These are phyloP conservation scores for Coniochaeta prunicola DNA, from an alignment of 2,329 filamentous ascomycete genomes.

Conservation along the genomic window DNA sequence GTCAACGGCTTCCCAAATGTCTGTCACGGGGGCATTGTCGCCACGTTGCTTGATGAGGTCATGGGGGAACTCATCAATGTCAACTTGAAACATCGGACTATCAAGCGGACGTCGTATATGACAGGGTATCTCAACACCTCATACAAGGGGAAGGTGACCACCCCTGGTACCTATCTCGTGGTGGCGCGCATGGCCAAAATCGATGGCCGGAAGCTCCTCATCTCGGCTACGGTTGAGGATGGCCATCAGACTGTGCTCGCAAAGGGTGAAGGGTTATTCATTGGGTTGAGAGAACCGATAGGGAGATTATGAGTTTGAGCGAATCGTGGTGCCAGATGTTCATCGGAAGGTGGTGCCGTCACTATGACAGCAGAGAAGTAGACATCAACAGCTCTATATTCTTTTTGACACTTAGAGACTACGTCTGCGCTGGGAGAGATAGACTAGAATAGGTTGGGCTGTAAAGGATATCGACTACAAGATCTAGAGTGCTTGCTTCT, in stretches of 20 bases:
- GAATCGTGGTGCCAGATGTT: background rate
- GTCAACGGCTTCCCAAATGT: conserved; percentile 46
- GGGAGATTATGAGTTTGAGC: background rate
- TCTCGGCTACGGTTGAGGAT: conserved; percentile 40
- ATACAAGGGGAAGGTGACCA: conserved; percentile 45
- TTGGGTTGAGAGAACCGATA: conserved; percentile 14
- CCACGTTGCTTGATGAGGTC: conserved; percentile 51
- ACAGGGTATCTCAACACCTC: conserved; percentile 49
- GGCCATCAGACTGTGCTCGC: conserved; percentile 39
- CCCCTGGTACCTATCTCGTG: conserved; percentile 39
- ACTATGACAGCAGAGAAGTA: background rate
- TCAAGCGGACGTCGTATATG: conserved; percentile 23
- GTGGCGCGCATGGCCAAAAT: conserved; percentile 33
- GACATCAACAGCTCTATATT: background rate
- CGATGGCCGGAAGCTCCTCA: conserved; percentile 47
- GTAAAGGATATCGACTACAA: background rate
- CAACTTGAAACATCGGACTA: conserved; percentile 21
- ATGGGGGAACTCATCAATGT: conserved; percentile 41
- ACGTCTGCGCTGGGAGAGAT: background rate
- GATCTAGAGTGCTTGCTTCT: background rate
- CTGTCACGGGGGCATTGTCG: conserved; percentile 51
- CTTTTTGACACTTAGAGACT: background rate
- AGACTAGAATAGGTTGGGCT: background rate
- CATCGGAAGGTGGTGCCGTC: background rate
- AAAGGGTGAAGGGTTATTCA: conserved; percentile 45